Evolutionary conservation across 495 filamentous ascomycete species (phyloP).

Genomic region (Staphylotrichum longicolle): DNA sequence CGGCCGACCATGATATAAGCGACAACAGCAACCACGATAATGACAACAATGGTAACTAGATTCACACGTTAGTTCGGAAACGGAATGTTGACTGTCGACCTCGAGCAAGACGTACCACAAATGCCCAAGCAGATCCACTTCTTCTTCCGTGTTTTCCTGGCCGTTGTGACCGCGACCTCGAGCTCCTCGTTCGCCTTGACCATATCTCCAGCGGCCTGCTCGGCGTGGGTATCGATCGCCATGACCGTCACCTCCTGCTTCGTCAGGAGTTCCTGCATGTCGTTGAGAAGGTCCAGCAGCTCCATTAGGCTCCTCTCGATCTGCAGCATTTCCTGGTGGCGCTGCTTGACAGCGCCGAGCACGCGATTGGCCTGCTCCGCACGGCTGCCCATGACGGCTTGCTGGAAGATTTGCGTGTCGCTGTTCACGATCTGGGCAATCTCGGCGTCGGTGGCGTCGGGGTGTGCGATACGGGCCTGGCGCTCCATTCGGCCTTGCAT

Average conservation of each 20-base stretch:
- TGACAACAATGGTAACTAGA: constrained; percentile 49
- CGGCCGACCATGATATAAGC: constrained; percentile 44
- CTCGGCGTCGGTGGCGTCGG: constrained; percentile 78
- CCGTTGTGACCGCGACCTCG: constrained; percentile 70
- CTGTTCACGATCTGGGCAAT: constrained; percentile 67
- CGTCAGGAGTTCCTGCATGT: constrained; percentile 73
- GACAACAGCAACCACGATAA: constrained; percentile 51
- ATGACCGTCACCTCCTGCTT: constrained; percentile 76
- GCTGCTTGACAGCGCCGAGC: constrained; percentile 70
- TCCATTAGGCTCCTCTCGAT: constrained; percentile 87
- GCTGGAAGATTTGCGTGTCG: constrained; percentile 73
- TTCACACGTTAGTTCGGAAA: constrained; percentile 23
- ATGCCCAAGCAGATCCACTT: constrained; percentile 97
- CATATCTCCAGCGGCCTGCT: constrained; percentile 75
- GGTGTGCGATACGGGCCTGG: constrained; percentile 85
- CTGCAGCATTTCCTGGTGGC: constrained; percentile 85
- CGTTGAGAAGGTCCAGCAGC: constrained; percentile 76
- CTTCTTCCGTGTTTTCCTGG: constrained; percentile 79
- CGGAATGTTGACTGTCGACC: background rate
- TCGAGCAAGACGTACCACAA: constrained; percentile 58
- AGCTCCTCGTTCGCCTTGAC: constrained; percentile 79
- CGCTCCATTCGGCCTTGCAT: constrained; percentile 79
- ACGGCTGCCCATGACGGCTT: constrained; percentile 74
- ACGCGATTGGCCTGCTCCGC: constrained; percentile 75
- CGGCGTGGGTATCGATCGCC: constrained; percentile 77